Percentiles rank a stretch among this genome's conserved stretches.
phyloP scores from a whole-genome alignment of 2,329 filamentous ascomycete species.

The Moelleriella libera region DNA sequence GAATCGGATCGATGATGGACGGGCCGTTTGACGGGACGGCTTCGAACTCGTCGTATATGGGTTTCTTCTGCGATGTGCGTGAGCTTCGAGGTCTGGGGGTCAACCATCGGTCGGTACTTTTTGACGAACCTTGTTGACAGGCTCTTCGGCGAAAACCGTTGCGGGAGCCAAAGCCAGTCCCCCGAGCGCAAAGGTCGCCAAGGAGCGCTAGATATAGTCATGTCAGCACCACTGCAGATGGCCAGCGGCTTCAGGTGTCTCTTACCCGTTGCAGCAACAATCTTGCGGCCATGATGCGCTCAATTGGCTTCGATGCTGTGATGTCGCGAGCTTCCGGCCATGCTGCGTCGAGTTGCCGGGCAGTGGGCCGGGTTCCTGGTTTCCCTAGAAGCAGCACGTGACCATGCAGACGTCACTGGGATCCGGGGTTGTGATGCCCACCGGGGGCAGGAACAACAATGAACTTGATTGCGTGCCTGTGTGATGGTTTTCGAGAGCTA shows the following conservation, averaged over 20 bases:
- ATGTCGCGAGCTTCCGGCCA: not conserved
- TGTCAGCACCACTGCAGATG: slow-evolving; percentile 12
- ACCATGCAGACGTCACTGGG: slow-evolving; percentile 2
- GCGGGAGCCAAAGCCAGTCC: slow-evolving; percentile 32
- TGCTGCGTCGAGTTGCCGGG: slow-evolving; percentile 1
- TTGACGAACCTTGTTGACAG: slow-evolving; percentile 18
- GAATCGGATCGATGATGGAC: not conserved
- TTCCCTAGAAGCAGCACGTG: slow-evolving; percentile 5
- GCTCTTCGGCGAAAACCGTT: slow-evolving; percentile 36
- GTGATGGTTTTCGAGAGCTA: too few species aligned
- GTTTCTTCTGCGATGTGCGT: slow-evolving; percentile 32
- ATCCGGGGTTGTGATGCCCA: not conserved
- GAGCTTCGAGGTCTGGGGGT: not conserved
- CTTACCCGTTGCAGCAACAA: slow-evolving; percentile 42
- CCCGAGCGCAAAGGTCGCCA: slow-evolving; percentile 36
- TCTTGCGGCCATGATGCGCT: slow-evolving; percentile 40
- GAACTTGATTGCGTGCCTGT: too few species aligned
- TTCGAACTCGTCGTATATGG: slow-evolving; percentile 69
- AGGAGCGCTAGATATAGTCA: slow-evolving; percentile 27
- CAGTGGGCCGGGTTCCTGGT: slow-evolving; percentile 2
- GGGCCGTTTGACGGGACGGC: slow-evolving; percentile 14
- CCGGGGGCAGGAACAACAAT: not conserved
- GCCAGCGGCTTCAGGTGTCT: not conserved
- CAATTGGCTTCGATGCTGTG: slow-evolving; percentile 23
- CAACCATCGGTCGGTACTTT: not conserved